Evolutionary conservation across 257 asterid species (phyloP).

Genomic region (Asclepias syriaca): DNA sequence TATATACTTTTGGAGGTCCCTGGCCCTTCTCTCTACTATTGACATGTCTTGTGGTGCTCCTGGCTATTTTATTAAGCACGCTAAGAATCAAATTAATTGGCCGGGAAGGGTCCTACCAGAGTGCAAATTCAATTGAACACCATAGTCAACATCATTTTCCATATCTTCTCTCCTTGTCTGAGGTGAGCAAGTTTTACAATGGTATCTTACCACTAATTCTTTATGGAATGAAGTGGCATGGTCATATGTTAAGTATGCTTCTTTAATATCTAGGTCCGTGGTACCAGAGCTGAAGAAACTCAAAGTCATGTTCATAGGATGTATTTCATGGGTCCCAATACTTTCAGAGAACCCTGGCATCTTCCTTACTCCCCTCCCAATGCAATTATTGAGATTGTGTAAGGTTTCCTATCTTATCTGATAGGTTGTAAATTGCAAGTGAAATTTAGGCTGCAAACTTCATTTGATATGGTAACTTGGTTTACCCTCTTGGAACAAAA

Average conservation of each 20-base stretch:
- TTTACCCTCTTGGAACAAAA: neutral
- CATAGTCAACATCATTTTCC: conserved; percentile 74
- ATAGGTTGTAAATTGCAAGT: neutral
- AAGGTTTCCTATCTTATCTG: conserved; percentile 31
- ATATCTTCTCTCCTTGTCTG: conserved; percentile 89
- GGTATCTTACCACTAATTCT: neutral
- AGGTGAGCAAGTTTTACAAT: conserved; percentile 40
- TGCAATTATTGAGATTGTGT: conserved; percentile 89
- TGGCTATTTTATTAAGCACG: conserved; percentile 61
- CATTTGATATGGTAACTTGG: neutral
- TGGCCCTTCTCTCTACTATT: conserved; percentile 72
- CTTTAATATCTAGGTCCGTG: conserved; percentile 58
- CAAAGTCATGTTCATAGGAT: conserved; percentile 90
- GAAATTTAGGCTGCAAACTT: neutral
- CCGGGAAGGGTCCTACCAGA: conserved; percentile 51
- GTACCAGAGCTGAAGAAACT: conserved; percentile 79
- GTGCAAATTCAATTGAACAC: conserved; percentile 52
- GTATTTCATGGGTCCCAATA: conserved; percentile 96
- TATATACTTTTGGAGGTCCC: conserved; percentile 91
- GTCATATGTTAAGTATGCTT: conserved; percentile 1
- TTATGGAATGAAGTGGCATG: neutral
- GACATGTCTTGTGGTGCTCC: conserved; percentile 59
- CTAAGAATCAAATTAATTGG: conserved; percentile 77
- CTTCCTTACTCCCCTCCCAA: conserved; percentile 89
- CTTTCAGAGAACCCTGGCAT: conserved; percentile 98